Evolutionary conservation across 129 eudicot species (phyloP).

Genomic region (Calendula officinalis): DNA sequence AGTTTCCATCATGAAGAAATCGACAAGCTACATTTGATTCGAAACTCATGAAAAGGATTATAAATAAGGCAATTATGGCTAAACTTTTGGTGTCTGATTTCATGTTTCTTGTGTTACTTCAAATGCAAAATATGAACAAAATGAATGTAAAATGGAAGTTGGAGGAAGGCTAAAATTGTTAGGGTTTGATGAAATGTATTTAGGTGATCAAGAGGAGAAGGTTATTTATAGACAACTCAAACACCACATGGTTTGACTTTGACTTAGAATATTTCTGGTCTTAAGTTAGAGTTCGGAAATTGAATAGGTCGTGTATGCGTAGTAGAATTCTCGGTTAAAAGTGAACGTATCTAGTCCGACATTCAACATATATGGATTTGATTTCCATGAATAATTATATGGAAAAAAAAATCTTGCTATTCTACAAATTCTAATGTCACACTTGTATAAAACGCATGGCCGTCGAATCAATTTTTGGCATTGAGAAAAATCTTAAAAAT

Average conservation of each 20-base stretch:
- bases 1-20: slow-evolving; percentile 25
- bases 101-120: slow-evolving; percentile 3
- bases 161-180: background rate
- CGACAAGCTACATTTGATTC: slow-evolving; percentile 23
- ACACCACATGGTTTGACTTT: slow-evolving; percentile 18
- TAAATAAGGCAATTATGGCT: slow-evolving; percentile 4
- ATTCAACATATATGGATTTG: no score
- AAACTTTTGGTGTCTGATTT: slow-evolving; percentile 3
- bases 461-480: no score
- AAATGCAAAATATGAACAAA: background rate
- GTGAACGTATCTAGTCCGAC: background rate
- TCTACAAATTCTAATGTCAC: no score
- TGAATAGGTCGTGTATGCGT: slow-evolving; percentile 17
- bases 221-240: background rate
- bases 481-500: no score
- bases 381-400: no score
- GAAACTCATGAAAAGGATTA: slow-evolving; percentile 11
- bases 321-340: background rate
- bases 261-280: slow-evolving; percentile 14
- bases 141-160: slow-evolving; percentile 2
- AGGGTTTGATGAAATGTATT: slow-evolving; percentile 7
- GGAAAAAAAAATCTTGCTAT: background rate
- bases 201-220: slow-evolving; percentile 5
- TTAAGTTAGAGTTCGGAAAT: slow-evolving; percentile 4
- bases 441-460: no score